Conservation (phyloP, 176 grass and related monocot species). For the Oryza meridionalis region DNA sequence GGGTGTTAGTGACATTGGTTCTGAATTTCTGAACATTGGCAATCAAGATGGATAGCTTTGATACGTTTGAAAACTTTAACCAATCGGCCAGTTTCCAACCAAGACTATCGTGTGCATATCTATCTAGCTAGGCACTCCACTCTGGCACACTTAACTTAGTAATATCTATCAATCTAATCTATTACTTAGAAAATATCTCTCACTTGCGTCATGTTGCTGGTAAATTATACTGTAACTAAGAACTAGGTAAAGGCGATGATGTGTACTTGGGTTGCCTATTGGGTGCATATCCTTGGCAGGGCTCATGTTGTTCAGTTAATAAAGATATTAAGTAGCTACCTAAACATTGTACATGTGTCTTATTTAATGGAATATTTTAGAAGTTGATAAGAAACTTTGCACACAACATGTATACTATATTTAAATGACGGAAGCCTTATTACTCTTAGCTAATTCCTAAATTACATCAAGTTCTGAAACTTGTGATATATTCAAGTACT, state of each 20-base stretch:
- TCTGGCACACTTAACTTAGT: not conserved
- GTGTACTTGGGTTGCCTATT: not conserved
- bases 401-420: too few relatives aligned
- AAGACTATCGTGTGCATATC: not conserved
- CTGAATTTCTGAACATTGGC: not conserved
- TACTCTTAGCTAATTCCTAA: too few relatives aligned
- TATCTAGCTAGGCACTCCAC: not conserved
- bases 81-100: not conserved
- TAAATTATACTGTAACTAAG: not conserved
- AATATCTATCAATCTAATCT: not conserved
- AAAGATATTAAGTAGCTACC: not conserved
- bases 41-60: not conserved
- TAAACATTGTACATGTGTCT: not conserved
- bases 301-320: not conserved
- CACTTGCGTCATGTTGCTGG: not conserved
- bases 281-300: not conserved
- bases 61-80: not conserved
- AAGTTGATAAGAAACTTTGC: not conserved
- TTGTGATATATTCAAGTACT: too few relatives aligned
- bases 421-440: too few relatives aligned
- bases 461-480: not conserved
- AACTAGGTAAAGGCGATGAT: not conserved
- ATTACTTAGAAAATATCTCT: not conserved
- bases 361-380: not conserved
- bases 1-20: conserved; percentile 3